phyloP scores from a whole-genome alignment of 768 basidiomycete genomes.

The Suillus decipiens region DNA sequence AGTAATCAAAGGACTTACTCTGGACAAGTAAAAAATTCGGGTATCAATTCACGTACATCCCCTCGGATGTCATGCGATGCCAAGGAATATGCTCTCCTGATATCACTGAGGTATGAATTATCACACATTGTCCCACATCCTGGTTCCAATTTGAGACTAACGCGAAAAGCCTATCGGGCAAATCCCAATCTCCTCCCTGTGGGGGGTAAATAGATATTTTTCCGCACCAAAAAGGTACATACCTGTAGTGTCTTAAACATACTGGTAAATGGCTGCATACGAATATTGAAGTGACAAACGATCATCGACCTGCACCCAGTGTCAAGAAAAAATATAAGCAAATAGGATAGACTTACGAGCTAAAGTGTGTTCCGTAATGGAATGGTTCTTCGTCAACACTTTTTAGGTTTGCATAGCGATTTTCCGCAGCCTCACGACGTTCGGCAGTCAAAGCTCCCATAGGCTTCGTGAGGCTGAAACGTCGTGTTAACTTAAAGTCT shows the following conservation, averaged over 20 bases:
- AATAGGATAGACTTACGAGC: conserved; percentile 45
- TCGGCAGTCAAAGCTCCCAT: conserved; percentile 88
- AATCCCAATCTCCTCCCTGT: conserved; percentile 93
- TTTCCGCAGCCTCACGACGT: conserved; percentile 72
- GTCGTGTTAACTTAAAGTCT: not conserved
- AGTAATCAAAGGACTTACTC: conserved; percentile 50
- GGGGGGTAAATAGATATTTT: not conserved
- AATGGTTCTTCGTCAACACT: conserved; percentile 88
- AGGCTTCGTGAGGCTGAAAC: conserved; percentile 71
- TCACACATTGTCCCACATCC: not conserved
- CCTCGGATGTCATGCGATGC: conserved; percentile 85
- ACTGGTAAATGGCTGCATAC: conserved; percentile 86
- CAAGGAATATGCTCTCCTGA: conserved; percentile 80
- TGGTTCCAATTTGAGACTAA: conserved; percentile 26
- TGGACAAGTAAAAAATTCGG: conserved; percentile 84
- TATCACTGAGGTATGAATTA: conserved; percentile 49
- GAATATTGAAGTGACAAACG: conserved; percentile 90
- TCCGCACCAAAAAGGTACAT: conserved; percentile 12
- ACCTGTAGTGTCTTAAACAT: conserved; percentile 92
- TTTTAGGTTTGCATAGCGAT: conserved; percentile 71
- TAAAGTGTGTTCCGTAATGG: conserved; percentile 94
- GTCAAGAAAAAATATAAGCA: not conserved
- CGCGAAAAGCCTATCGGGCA: conserved; percentile 87
- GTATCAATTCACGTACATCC: conserved; percentile 92
- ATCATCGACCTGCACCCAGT: conserved; percentile 70